Evolutionary conservation across 768 basidiomycete species (phyloP).

Genomic region (Lentinula sp.): DNA sequence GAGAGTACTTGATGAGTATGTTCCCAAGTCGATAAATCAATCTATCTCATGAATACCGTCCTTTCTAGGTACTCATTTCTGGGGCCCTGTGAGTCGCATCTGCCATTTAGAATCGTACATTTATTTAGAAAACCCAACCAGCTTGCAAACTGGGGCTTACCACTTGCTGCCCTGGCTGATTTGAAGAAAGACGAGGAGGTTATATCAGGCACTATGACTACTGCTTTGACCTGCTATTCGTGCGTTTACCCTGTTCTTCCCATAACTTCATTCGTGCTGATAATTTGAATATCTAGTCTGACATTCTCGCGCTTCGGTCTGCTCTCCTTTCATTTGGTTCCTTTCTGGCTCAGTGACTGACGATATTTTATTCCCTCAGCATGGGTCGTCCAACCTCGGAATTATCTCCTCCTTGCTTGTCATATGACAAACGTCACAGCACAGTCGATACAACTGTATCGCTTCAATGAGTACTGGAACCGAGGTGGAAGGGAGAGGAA

Average conservation of each 20-base stretch:
- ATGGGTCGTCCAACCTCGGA: conserved; percentile 93
- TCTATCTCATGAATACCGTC: conserved; percentile 6
- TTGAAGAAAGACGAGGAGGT: conserved; percentile 91
- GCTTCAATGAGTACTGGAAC: conserved; percentile 91
- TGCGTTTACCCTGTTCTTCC: conserved; percentile 39
- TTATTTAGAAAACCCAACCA: conserved; percentile 22
- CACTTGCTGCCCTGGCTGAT: conserved; percentile 88
- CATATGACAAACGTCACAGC: conserved; percentile 89
- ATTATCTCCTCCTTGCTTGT: conserved; percentile 93
- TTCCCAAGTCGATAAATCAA: conserved; percentile 6
- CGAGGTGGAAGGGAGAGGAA: conserved; percentile 81
- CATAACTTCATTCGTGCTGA: conserved; percentile 3
- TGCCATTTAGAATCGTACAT: not conserved
- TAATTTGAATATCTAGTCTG: conserved; percentile 27
- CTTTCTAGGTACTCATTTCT: conserved; percentile 85
- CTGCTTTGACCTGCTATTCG: conserved; percentile 89
- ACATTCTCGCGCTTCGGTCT: conserved; percentile 96
- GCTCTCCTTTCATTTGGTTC: conserved; percentile 16
- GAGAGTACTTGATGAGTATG: conserved; percentile 95
- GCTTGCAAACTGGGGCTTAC: conserved; percentile 99
- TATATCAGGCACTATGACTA: conserved; percentile 96
- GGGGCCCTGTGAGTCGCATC: conserved; percentile 80
- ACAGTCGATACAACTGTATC: conserved; percentile 74
- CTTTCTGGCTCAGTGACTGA: not conserved
- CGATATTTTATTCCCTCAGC: conserved; percentile 37